Conservation (phyloP, 768 basidiomycete species). For the Kwoniella dejecticola region DNA sequence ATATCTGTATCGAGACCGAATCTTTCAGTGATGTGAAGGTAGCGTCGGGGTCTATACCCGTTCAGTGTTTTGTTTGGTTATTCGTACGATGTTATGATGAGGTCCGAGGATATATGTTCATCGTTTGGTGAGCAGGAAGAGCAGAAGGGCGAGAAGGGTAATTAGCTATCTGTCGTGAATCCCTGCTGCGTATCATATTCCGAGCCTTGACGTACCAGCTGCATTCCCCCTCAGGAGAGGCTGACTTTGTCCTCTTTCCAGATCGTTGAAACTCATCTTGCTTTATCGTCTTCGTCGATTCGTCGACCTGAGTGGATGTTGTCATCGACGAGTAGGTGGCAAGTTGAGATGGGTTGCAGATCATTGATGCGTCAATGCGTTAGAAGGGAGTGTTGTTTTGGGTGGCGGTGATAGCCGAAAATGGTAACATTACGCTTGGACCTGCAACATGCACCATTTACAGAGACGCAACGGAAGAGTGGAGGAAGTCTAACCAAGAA, state of each 20-base stretch:
- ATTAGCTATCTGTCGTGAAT: background rate
- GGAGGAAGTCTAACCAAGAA: no score
- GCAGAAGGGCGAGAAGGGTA: background rate
- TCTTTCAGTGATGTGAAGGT: slow-evolving; percentile 69
- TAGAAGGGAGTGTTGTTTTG: no score
- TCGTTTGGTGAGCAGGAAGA: background rate
- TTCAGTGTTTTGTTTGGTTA: no score
- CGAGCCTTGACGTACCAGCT: slow-evolving; percentile 41
- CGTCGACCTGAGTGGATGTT: no score
- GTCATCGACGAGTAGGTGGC: no score
- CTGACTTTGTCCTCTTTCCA: slow-evolving; percentile 50
- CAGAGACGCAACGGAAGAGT: no score
- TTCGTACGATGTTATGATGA: background rate
- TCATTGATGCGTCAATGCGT: no score
- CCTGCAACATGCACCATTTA: background rate
- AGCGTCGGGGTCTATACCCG: slow-evolving; percentile 66
- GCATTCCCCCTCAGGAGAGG: slow-evolving; percentile 37
- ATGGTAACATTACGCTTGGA: no score
- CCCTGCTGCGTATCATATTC: background rate
- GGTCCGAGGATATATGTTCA: background rate
- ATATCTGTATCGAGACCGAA: slow-evolving; percentile 71
- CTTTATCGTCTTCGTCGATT: background rate
- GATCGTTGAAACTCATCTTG: slow-evolving; percentile 53
- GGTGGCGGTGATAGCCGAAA: no score
- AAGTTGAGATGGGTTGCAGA: no score